Evolutionary conservation across 495 filamentous ascomycete species (phyloP).

Genomic region (Aspergillus hancockii): DNA sequence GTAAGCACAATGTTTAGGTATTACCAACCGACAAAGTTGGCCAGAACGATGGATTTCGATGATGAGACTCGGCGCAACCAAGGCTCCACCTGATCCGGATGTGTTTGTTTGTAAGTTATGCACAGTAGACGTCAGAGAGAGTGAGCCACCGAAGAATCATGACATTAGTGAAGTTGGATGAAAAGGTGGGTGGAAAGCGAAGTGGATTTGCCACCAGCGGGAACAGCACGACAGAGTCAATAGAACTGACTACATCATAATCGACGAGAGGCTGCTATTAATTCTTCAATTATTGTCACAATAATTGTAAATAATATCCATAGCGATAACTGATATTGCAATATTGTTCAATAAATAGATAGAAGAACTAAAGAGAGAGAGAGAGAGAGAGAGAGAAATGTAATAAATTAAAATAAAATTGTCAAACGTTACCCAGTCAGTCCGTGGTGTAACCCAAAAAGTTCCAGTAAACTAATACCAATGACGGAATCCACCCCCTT

Average conservation of each 20-base stretch:
- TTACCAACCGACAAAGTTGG: not conserved
- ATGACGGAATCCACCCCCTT: constrained; percentile 5
- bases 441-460: not conserved
- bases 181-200: not conserved
- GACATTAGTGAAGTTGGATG: not conserved
- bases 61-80: not conserved
- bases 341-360: no score
- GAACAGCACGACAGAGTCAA: not conserved
- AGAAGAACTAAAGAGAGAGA: not conserved
- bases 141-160: not conserved
- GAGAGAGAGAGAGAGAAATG: not conserved
- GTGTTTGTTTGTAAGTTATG: not conserved
- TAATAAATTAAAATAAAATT: not conserved
- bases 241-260: no score
- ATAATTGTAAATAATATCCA: no score
- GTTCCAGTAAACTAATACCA: not conserved
- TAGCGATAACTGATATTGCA: no score
- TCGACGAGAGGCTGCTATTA: no score
- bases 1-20: not conserved
- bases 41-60: not conserved
- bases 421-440: no score
- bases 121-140: not conserved
- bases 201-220: not conserved
- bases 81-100: not conserved
- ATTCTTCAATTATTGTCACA: no score